Base-by-base conservation (phyloP, 768 basidiomycete genomes). In the Termitomyces sp. region DNA sequence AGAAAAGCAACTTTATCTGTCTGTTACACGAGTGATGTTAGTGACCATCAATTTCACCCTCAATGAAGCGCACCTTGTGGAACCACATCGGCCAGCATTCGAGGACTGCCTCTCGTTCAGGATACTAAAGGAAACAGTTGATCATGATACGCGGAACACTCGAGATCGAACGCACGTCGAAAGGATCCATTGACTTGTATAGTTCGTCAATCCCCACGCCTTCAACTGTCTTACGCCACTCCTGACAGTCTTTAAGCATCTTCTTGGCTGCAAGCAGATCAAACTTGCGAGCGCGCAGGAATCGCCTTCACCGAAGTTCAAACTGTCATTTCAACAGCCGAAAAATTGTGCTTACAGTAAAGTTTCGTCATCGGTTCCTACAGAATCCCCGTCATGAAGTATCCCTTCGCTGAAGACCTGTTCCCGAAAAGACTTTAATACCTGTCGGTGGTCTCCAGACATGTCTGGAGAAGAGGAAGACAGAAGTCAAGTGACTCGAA, bases 61-160 rank as follows among this genome's bases (percentile, higher is more conserved):
- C 12, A 7, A 19, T 28, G 33, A 30, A 38, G 60, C 78, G 31
- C 50, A 82, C 86, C 74, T 89, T 89, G 68, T 91, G 88, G 62
- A 87, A 89, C 73, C 80, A 89, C 75, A 89, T 80, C 3, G 87
- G 87, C 88, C 88, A 91, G 59, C 80, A 83, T 52, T 86, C 81
- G 60, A 89, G 88, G 7, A 90, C 81, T 1, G 78, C 77, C 51
- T 82, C 77, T 44, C 88, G 81, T 60, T 83, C 85, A 1, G 86
- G 86, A 63, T 84, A 91, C 88, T 91, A 19, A 19, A n/a, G 23
- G 37, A n/a, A 35, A 9, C 23, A 30, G 50, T 53, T 17, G 14
- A 30, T 28, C 33, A 31, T 19, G 26, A 15, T 8, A 43, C 21
- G 12, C 5, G 7, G 21, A 49, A 26, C 31, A 40, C 21, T 41